Base-by-base conservation (phyloP, 805 yeast genomes). In the Suhomyces vadensis region DNA sequence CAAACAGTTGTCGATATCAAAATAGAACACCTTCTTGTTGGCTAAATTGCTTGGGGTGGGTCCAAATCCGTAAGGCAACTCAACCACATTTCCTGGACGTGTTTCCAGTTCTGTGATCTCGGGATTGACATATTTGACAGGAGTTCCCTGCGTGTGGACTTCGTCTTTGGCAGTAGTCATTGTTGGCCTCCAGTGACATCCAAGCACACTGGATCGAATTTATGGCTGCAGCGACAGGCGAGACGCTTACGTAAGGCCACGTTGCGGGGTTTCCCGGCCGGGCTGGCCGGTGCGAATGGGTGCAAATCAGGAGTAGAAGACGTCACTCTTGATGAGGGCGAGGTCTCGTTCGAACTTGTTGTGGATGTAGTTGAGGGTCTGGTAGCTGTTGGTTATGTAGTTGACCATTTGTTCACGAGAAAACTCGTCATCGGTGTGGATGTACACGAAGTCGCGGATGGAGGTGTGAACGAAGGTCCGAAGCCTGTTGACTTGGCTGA, bases 1-100 rank as follows among this genome's bases (percentile, higher is more conserved):
- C 23, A 92, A 75, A 62, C 97, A 90, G 63, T 92, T 92, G 70
- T 92, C 99, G 43, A 92, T 89, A 62, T 92, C 99, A 57, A 92
- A 92, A 65, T 82, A 89, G 66, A 94, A 87, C 43, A 71, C 63
- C 44, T 55, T 55, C 41, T 58, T 50, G 53, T 60, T 51, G 37
- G 46, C 65, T 9, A 47, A 13, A n/a, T 52, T 44, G 10, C 49
- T 13, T 5, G 71, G 70, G 8, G 65, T 16, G 3, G 73, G 73
- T 1, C 73, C 73, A 48, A 51, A 58, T 4, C 72, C 73, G 42
- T 41, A 60, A 7, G 60, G 61, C 23, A 67, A 53, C 7, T 44
- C 43, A 3, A 65, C 73, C 19, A 23, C 39, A 16, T 49, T 37
- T 11, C 58, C 58, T 3, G 46, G 49, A 14, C 23, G n/a, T n/a